A percentile compares a stretch with the other conserved stretches of the same genome.
These are phyloP conservation scores for Edaphochlamys debaryana DNA, from an alignment of 139 green algal species.

Conservation along the genomic window DNA sequence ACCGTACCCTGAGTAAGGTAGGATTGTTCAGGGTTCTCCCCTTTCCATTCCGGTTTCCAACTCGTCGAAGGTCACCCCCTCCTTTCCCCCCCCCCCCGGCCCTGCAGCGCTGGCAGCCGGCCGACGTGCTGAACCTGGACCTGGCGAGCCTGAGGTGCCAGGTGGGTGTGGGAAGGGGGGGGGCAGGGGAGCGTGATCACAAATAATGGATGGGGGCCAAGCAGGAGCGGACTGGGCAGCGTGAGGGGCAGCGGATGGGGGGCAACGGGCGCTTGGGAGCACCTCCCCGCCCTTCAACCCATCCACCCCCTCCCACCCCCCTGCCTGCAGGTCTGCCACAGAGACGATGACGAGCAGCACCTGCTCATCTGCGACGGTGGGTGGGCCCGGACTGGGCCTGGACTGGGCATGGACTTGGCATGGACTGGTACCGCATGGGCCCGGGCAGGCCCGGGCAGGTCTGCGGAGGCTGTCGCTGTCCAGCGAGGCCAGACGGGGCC, in stretches of 20 bases:
- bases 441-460: too few relatives aligned
- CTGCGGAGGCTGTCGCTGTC: neutral
- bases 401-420: neutral
- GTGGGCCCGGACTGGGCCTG: neutral
- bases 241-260: too few relatives aligned
- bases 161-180: too few relatives aligned
- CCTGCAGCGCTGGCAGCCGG: slow-evolving; percentile 45
- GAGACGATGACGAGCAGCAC: slow-evolving; percentile 64
- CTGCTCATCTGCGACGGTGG: slow-evolving; percentile 80
- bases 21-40: too few relatives aligned
- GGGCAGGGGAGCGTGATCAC: too few relatives aligned
- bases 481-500: too few relatives aligned
- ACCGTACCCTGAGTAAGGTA: neutral
- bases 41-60: neutral
- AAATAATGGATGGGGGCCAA: too few relatives aligned
- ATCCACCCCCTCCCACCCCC: too few relatives aligned
- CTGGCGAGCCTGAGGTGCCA: slow-evolving; percentile 46
- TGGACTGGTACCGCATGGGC: neutral
- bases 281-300: too few relatives aligned
- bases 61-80: neutral
- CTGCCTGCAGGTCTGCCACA: too few relatives aligned
- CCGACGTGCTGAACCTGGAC: slow-evolving; percentile 31
- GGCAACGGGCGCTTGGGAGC: too few relatives aligned
- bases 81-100: neutral
- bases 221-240: too few relatives aligned